Conservation (phyloP, 2,329 filamentous ascomycete species). For the Zymoseptoria passerinii region DNA sequence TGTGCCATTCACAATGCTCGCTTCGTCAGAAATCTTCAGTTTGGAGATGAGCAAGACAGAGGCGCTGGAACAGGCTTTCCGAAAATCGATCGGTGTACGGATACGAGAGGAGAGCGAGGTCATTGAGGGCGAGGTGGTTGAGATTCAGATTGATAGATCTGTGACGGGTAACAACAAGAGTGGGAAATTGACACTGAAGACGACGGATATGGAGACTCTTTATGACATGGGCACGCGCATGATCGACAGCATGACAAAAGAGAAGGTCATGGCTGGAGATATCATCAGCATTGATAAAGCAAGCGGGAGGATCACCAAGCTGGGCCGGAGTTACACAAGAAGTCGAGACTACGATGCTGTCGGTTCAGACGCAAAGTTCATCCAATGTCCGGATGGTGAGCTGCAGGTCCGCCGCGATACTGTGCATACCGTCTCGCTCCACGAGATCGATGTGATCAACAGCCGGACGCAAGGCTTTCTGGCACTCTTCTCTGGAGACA, state of each 20-base stretch:
- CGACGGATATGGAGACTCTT: slow-evolving; percentile 98
- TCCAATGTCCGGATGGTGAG: slow-evolving; percentile 95
- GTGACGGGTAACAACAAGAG: slow-evolving; percentile 95
- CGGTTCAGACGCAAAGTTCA: slow-evolving; percentile 96
- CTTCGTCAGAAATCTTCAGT: slow-evolving; percentile 95
- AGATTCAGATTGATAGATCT: slow-evolving; percentile 96
- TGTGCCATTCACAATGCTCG: slow-evolving; percentile 92
- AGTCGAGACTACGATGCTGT: slow-evolving; percentile 98
- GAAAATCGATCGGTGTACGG: slow-evolving; percentile 93
- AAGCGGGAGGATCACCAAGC: slow-evolving; percentile 93
- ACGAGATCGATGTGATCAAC: slow-evolving; percentile 99
- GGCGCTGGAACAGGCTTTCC: slow-evolving; percentile 95
- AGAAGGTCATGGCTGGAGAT: slow-evolving; percentile 96
- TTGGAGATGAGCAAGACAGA: slow-evolving; percentile 99
- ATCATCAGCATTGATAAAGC: slow-evolving; percentile 99
- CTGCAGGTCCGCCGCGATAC: slow-evolving; percentile 95
- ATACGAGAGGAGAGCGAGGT: slow-evolving; percentile 99
- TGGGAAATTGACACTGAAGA: slow-evolving; percentile 98
- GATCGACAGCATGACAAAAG: slow-evolving; percentile 99
- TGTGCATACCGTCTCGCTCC: slow-evolving; percentile 89
- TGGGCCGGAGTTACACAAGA: slow-evolving; percentile 87
- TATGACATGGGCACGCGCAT: slow-evolving; percentile 99
- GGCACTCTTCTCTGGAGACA: slow-evolving; percentile 94
- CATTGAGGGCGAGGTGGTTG: slow-evolving; percentile 97
- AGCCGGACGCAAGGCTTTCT: slow-evolving; percentile 97